phyloP scores from a whole-genome alignment of 345 rosid species.

The Populus nigra region DNA sequence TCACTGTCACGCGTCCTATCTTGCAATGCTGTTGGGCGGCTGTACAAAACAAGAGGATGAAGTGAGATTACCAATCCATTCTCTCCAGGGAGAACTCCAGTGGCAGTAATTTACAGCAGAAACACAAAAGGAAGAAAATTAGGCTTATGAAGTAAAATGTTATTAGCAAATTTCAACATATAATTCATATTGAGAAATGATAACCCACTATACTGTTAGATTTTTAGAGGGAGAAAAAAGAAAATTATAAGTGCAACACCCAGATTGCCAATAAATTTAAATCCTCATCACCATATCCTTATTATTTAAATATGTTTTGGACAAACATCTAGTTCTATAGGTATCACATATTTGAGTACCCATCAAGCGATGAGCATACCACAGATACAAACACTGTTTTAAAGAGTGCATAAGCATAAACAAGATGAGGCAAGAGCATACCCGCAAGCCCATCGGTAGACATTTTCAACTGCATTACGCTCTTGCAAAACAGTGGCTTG shows the following conservation, averaged over 20 bases:
- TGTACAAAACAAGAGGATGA: conserved; percentile 29
- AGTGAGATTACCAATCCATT: neutral
- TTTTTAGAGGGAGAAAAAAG: neutral
- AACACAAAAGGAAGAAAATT: neutral
- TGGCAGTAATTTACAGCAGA: neutral
- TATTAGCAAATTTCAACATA: neutral
- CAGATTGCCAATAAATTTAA: neutral
- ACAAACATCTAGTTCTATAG: neutral
- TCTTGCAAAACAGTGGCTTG: conserved; percentile 66
- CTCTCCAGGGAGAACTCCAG: neutral
- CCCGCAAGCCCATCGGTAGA: conserved; percentile 96
- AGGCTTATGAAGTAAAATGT: neutral
- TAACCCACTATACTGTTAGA: neutral
- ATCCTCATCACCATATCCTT: neutral
- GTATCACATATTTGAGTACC: neutral
- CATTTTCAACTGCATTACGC: conserved; percentile 89
- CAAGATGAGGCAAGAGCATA: conserved; percentile 32
- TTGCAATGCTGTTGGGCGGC: conserved; percentile 90
- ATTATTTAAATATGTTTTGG: neutral
- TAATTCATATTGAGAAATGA: neutral
- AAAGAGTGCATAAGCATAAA: conserved; percentile 2
- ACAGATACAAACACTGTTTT: neutral
- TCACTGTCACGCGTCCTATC: conserved; percentile 94
- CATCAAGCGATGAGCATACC: neutral
- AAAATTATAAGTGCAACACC: neutral